These are phyloP conservation scores for Parastagonospora nodorum DNA, from an alignment of 2,329 filamentous ascomycete genomes.

Conservation along the genomic window DNA sequence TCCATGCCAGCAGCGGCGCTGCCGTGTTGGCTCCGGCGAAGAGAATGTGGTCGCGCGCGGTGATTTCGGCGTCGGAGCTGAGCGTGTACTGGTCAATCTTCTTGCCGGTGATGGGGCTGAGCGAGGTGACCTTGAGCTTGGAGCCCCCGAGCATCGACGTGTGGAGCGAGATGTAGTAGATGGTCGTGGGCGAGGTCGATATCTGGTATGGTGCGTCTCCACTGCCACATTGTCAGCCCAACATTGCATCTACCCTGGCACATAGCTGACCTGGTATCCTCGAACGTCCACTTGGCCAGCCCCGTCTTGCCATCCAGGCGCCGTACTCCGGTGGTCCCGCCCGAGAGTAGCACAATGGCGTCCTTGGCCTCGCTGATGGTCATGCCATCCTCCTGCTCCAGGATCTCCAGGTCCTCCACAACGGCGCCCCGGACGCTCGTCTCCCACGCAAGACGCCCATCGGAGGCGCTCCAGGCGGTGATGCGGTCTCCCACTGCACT, in stretches of 20 bases:
- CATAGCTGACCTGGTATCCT: conserved; percentile 59
- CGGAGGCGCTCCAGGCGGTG: conserved; percentile 80
- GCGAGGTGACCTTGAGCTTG: conserved; percentile 73
- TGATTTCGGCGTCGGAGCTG: conserved; percentile 75
- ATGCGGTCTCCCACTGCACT: conserved; percentile 73
- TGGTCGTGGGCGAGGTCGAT: conserved; percentile 68
- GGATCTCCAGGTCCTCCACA: conserved; percentile 74
- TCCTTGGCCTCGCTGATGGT: conserved; percentile 62
- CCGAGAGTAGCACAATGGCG: conserved; percentile 69
- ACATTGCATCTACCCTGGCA: background rate
- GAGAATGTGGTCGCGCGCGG: conserved; percentile 67
- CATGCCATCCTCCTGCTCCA: conserved; percentile 69
- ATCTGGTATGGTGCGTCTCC: conserved; percentile 76
- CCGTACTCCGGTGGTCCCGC: conserved; percentile 64
- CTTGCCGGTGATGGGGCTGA: conserved; percentile 75
- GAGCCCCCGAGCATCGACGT: conserved; percentile 67
- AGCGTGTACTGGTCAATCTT: conserved; percentile 73
- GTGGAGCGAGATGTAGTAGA: conserved; percentile 80
- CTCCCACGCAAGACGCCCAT: conserved; percentile 80
- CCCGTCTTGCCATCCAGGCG: conserved; percentile 76
- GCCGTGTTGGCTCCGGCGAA: conserved; percentile 78
- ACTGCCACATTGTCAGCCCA: conserved; percentile 46
- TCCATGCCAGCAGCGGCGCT: conserved; percentile 76
- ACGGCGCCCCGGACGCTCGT: conserved; percentile 60
- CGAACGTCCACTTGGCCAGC: conserved; percentile 77